phyloP scores from a whole-genome alignment of 345 rosid species.

The Erucastrum elatum region DNA sequence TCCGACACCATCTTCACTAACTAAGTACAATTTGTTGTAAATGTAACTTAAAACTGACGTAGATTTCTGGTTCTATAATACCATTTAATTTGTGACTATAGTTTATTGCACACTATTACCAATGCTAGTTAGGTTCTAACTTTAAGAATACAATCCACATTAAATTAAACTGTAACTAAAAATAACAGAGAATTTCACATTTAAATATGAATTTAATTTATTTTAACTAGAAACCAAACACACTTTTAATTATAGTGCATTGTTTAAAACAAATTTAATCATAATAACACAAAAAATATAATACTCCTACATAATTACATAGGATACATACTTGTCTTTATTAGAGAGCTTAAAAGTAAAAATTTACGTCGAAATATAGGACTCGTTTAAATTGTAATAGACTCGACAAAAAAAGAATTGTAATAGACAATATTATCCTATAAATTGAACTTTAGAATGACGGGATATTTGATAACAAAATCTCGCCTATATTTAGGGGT shows the following conservation, averaged over 20 bases:
- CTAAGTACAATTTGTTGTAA: no score
- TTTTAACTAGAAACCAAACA: not conserved
- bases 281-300: not conserved
- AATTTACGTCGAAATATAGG: not conserved
- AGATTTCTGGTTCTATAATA: no score
- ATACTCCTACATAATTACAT: not conserved
- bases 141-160: not conserved
- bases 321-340: not conserved
- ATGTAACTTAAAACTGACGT: no score
- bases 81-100: no score
- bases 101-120: not conserved
- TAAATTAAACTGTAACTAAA: not conserved
- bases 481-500: conserved; percentile 14
- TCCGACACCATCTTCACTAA: no score
- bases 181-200: not conserved
- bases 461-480: not conserved
- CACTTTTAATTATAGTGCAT: not conserved
- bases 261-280: not conserved
- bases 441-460: not conserved
- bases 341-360: not conserved
- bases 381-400: not conserved
- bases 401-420: not conserved
- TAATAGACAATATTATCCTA: not conserved
- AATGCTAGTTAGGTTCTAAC: not conserved
- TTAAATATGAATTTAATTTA: not conserved